Base-by-base conservation (phyloP, 768 basidiomycete genomes). In the Tricholoma flavovirens region DNA sequence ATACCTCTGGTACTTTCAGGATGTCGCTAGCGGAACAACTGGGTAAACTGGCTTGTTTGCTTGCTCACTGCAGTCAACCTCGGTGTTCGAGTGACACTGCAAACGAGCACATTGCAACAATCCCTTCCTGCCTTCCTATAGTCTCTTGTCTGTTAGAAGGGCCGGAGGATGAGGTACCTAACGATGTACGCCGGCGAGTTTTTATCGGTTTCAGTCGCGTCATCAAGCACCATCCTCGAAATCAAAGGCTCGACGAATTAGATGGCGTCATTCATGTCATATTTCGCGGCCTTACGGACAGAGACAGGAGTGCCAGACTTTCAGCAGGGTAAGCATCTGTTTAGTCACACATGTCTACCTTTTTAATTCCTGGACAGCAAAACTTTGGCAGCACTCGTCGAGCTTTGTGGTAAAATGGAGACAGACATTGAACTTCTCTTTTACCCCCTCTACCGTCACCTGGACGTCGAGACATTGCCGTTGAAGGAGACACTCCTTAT, bases 401-500 rank as follows among this genome's bases (percentile, higher is more conserved):
- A 74, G 24, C 58, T 75, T 19, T 70, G 62, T 24, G 57, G 63
- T 53, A 69, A 66, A 19, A 71, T 70, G 9, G 69, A 68, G 64
- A 58, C 60, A 46, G 65, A 67, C 6, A 70, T 76, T 5, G 78
- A 77, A 46, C 52, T 59, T 1, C 62, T 80, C 24, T 83, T 83
- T 61, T 69, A 67, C 24, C 69, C 71, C 33, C 64, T 90, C 1
- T 75, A 80, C 60, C 69, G 73, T 7, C 65, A 80, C 21, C 76
- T 88, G 40, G 77, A 81, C 19, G 61, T 62, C 1, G 70, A 69
- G 2, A 81, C 75, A 57, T 68, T 77, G 49, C 69, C 76, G 2
- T 68, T 82, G 10, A 81, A 78, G 61, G 90, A 93, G 66, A 87
- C 87, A 0, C 69, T 83, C 1, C 64, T 90, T 14, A 73, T 89